These are phyloP conservation scores for Penicillium chermesinum DNA, from an alignment of 495 filamentous ascomycete species.

Conservation along the genomic window DNA sequence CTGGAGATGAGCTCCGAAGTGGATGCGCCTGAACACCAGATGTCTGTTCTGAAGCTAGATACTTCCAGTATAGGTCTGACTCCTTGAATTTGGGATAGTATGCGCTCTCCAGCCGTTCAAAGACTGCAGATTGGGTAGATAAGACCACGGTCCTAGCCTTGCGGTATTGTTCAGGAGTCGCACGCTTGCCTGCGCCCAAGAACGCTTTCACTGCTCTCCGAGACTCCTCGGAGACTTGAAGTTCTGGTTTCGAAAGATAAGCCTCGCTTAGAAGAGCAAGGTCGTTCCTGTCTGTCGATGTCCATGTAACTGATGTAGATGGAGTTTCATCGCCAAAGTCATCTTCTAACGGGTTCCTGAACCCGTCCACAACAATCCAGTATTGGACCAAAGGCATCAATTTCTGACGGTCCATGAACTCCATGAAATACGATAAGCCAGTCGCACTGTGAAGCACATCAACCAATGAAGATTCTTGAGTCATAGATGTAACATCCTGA, in stretches of 20 bases:
- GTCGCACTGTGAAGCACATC: conserved; percentile 84
- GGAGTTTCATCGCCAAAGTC: conserved; percentile 68
- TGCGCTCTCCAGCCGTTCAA: conserved; percentile 74
- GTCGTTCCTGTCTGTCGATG: conserved; percentile 77
- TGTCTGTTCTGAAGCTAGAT: conserved; percentile 80
- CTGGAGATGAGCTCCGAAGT: conserved; percentile 14
- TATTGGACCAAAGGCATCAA: conserved; percentile 92
- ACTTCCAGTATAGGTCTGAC: conserved; percentile 93
- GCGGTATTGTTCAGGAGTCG: conserved; percentile 75
- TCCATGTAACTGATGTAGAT: conserved; percentile 66
- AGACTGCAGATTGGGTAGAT: conserved; percentile 71
- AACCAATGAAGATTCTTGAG: conserved; percentile 67
- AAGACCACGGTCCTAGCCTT: conserved; percentile 77
- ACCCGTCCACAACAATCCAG: conserved; percentile 96
- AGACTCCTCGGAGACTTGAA: conserved; percentile 67
- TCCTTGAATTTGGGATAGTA: conserved; percentile 84
- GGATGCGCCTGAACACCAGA: conserved; percentile 39
- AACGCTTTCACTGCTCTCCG: conserved; percentile 69
- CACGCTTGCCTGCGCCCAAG: conserved; percentile 66
- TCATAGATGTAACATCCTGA: conserved; percentile 42
- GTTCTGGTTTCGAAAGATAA: conserved; percentile 76
- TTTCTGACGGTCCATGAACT: conserved; percentile 92
- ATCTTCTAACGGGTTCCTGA: conserved; percentile 93
- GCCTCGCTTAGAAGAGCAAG: conserved; percentile 84
- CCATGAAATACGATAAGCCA: conserved; percentile 97